phyloP scores from a whole-genome alignment of 2,329 filamentous ascomycete species.

The Didymella keratinophila region DNA sequence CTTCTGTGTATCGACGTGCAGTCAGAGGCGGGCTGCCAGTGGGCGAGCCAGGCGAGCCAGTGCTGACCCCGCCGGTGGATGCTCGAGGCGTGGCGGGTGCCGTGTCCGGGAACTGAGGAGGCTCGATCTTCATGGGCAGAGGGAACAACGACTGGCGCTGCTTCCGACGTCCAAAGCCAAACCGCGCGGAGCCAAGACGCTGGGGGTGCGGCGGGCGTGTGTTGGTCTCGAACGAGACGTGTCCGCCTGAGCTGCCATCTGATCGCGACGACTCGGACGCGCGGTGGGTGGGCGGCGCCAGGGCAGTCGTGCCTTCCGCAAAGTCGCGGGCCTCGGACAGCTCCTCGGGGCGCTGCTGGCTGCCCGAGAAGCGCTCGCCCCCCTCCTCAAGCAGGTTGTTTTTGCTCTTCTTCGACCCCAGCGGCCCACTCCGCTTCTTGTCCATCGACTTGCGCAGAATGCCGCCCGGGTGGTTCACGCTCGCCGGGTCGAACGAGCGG shows the following conservation, averaged over 20 bases:
- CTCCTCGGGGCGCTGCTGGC: conserved; percentile 49
- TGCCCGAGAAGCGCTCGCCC: conserved; percentile 68
- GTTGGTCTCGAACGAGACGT: conserved; percentile 47
- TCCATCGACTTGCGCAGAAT: conserved; percentile 49
- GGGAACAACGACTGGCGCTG: conserved; percentile 80
- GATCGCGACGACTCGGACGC: conserved; percentile 89
- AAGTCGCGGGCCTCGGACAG: conserved; percentile 61
- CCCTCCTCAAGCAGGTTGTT: conserved; percentile 48
- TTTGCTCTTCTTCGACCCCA: conserved; percentile 41
- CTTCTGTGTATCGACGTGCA: conserved; percentile 41
- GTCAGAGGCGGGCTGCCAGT: conserved; percentile 50
- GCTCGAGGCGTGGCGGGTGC: conserved; percentile 57
- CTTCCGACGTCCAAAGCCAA: conserved; percentile 78
- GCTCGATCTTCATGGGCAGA: conserved; percentile 76
- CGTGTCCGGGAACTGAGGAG: conserved; percentile 55
- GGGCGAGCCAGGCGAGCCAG: conserved; percentile 44
- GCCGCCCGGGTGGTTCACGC: conserved; percentile 36
- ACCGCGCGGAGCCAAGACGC: conserved; percentile 70
- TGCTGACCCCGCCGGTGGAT: conserved; percentile 51
- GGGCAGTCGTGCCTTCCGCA: conserved; percentile 66
- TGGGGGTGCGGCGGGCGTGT: conserved; percentile 59
- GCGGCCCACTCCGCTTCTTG: conserved; percentile 37
- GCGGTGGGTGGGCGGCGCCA: conserved; percentile 70
- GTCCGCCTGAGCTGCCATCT: conserved; percentile 75
- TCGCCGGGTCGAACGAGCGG: conserved; percentile 48